These are phyloP conservation scores for Starmerella sp. DNA, from an alignment of 805 yeast genomes.

Conservation along the genomic window DNA sequence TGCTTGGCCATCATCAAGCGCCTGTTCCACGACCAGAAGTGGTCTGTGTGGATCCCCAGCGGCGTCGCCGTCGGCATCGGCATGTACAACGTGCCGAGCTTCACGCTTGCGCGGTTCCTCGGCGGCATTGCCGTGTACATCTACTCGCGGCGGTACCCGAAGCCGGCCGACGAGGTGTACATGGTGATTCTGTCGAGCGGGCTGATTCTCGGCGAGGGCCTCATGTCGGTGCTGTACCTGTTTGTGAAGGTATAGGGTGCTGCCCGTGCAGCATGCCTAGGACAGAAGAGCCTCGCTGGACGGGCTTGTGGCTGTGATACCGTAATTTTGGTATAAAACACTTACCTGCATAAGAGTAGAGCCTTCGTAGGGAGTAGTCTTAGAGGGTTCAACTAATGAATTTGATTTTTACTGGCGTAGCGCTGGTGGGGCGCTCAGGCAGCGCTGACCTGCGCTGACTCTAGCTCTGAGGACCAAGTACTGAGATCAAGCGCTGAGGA, in stretches of 20 bases:
- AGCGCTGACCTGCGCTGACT: too few relatives aligned
- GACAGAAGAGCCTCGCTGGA: too few relatives aligned
- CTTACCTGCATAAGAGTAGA: too few relatives aligned
- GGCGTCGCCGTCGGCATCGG: conserved; percentile 98
- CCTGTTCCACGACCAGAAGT: conserved; percentile 14
- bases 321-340: too few relatives aligned
- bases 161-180: conserved; percentile 45
- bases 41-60: conserved; percentile 55
- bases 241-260: conserved; percentile 39
- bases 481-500: too few relatives aligned
- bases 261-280: too few relatives aligned
- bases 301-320: too few relatives aligned
- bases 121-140: conserved; percentile 66
- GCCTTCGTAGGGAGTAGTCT: too few relatives aligned
- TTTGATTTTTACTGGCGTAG: too few relatives aligned
- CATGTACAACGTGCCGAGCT: conserved; percentile 84
- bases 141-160: conserved; percentile 29
- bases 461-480: too few relatives aligned
- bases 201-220: conserved; percentile 85
- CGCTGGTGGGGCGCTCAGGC: too few relatives aligned
- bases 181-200: conserved; percentile 89
- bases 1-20: conserved; percentile 44
- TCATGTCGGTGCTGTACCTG: conserved; percentile 75
- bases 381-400: too few relatives aligned
- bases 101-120: conserved; percentile 81